A percentile compares a stretch with the other conserved stretches of the same genome.
phyloP scores from a whole-genome alignment of 495 filamentous ascomycete genomes.

The Trichocladium uniseriatum region DNA sequence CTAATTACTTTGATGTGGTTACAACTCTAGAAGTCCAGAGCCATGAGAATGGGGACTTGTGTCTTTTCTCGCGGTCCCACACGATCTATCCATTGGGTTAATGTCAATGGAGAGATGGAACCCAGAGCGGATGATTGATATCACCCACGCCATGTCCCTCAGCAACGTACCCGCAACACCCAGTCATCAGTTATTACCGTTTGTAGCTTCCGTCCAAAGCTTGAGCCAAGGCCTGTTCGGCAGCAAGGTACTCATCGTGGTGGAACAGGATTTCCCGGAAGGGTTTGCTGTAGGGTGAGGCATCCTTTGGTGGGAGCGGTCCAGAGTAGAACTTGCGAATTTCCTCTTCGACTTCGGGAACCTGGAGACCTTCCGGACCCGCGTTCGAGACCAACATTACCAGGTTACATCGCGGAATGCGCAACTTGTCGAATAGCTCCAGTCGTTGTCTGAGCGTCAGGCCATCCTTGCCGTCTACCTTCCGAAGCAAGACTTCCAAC shows the following conservation, averaged over 20 bases:
- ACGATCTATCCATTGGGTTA: conserved; percentile 7
- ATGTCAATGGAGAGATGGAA: conserved; percentile 4
- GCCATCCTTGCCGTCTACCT: conserved; percentile 5
- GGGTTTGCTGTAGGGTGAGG: conserved; percentile 15
- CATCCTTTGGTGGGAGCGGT: conserved; percentile 15
- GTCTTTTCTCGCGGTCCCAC: neutral
- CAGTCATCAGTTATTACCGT: neutral
- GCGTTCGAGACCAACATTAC: conserved; percentile 27
- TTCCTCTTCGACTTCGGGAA: conserved; percentile 23
- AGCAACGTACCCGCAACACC: neutral
- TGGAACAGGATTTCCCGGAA: conserved; percentile 24
- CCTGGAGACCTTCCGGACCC: conserved; percentile 12
- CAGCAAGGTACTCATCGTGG: conserved; percentile 20
- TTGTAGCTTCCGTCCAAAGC: neutral
- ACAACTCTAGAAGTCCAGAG: too few relatives aligned
- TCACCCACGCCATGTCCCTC: neutral
- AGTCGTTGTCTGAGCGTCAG: conserved; percentile 6
- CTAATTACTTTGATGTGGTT: too few relatives aligned
- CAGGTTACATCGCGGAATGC: conserved; percentile 25
- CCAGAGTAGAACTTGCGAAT: conserved; percentile 23
- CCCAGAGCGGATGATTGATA: conserved; percentile 9
- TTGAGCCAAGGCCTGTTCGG: conserved; percentile 10
- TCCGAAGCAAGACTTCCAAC: conserved; percentile 21
- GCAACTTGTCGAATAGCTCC: conserved; percentile 20
- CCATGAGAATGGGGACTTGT: too few relatives aligned